Evolutionary conservation across 2,329 filamentous ascomycete genomes (phyloP).

Genomic region (Boeremia lycopersici): DNA sequence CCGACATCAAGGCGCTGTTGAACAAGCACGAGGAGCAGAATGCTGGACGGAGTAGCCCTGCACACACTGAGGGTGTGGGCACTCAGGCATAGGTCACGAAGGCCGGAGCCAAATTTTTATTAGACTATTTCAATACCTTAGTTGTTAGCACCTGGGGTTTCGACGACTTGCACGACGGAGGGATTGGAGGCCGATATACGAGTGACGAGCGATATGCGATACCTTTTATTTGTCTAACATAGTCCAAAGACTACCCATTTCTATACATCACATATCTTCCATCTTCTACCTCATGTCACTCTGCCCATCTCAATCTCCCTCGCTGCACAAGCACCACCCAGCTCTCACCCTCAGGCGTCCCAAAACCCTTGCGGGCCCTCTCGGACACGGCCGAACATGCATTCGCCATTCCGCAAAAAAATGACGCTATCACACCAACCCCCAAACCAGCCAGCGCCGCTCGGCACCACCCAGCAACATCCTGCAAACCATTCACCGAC

Average conservation of each 20-base stretch:
- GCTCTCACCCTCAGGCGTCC: background rate
- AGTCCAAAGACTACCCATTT: constrained; percentile 5
- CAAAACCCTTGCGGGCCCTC: background rate
- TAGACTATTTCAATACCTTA: constrained; percentile 2
- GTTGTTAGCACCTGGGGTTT: constrained; percentile 1
- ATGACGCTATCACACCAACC: constrained; percentile 3
- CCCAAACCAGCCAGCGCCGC: background rate
- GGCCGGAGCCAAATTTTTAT: constrained; percentile 38
- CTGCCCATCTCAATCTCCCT: background rate
- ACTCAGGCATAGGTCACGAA: constrained; percentile 38
- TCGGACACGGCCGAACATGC: background rate
- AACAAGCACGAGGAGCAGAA: constrained; percentile 43
- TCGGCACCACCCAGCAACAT: too few relatives aligned
- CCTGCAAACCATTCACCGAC: too few relatives aligned
- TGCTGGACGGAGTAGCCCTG: constrained; percentile 43
- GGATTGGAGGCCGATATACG: background rate
- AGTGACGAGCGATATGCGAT: constrained; percentile 9
- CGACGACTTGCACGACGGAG: background rate
- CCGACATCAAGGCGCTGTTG: constrained; percentile 42
- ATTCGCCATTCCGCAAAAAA: constrained; percentile 3
- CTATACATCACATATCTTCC: background rate
- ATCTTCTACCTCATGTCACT: background rate
- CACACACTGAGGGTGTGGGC: constrained; percentile 47
- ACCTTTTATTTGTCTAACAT: constrained; percentile 12
- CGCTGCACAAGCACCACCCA: too few relatives aligned